Conservation (phyloP, 2,329 filamentous ascomycete genomes). For the Arthrobotrys megalospora region DNA sequence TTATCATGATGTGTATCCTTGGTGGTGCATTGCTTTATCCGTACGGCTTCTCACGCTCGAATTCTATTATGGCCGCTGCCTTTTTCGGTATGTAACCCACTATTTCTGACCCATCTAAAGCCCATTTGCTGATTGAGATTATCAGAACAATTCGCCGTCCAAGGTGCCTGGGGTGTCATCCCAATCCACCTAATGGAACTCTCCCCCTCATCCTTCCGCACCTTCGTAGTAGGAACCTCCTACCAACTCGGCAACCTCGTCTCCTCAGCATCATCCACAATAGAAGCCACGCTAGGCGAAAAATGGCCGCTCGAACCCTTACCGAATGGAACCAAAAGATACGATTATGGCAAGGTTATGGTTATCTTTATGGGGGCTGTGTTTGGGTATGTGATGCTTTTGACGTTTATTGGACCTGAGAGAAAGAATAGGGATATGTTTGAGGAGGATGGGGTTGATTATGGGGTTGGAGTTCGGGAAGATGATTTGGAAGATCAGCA, state of each 20-base stretch:
- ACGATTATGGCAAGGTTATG: conserved; percentile 86
- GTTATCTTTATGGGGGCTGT: conserved; percentile 93
- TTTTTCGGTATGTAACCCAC: conserved; percentile 74
- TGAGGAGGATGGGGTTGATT: conserved; percentile 34
- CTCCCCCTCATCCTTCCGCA: conserved; percentile 78
- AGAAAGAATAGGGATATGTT: conserved; percentile 62
- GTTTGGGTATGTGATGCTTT: conserved; percentile 75
- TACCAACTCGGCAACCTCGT: conserved; percentile 85
- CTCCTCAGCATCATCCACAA: conserved; percentile 71
- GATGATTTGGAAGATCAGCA: conserved; percentile 42
- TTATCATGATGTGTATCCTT: conserved; percentile 75
- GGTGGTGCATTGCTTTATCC: conserved; percentile 87
- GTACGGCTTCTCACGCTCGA: conserved; percentile 82
- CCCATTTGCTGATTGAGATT: neutral
- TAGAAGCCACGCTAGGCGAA: conserved; percentile 80
- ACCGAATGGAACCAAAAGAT: conserved; percentile 71
- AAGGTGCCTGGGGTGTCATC: conserved; percentile 78
- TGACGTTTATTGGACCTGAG: conserved; percentile 76
- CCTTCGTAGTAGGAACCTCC: conserved; percentile 78
- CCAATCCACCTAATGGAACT: conserved; percentile 83
- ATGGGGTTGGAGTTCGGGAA: conserved; percentile 13
- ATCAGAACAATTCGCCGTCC: conserved; percentile 75
- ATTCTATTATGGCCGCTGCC: conserved; percentile 76
- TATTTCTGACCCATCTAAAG: neutral
- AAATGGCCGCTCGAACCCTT: conserved; percentile 78